Evolutionary conservation across 495 filamentous ascomycete genomes (phyloP).

Genomic region (Stereocaulon alpinum): DNA sequence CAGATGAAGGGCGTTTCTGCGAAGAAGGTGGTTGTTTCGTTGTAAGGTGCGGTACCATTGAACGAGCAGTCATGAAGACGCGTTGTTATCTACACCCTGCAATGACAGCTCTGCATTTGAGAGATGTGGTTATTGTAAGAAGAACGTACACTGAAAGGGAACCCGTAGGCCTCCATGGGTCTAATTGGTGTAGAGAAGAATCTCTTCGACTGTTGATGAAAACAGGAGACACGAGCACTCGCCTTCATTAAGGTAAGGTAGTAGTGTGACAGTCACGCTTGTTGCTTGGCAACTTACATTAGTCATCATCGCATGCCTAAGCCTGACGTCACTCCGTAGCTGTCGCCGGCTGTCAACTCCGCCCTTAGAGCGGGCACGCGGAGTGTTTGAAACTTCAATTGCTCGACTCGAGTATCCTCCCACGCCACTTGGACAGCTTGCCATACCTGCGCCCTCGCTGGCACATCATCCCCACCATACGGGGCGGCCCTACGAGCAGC

Average conservation of each 20-base stretch:
- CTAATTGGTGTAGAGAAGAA: no score
- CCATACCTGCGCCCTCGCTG: not conserved
- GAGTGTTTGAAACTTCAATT: not conserved
- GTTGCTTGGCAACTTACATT: no score
- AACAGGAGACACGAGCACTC: no score
- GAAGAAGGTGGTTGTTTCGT: slow-evolving; percentile 34
- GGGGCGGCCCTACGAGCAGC: not conserved
- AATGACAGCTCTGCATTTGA: no score
- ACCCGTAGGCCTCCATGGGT: no score
- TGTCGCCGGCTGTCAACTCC: not conserved
- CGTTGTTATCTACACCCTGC: no score
- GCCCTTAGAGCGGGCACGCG: not conserved
- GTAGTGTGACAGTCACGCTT: no score
- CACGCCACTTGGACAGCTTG: no score
- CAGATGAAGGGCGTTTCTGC: slow-evolving; percentile 35
- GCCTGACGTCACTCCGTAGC: not conserved
- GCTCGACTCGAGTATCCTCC: not conserved
- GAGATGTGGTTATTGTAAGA: not conserved
- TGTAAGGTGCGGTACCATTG: not conserved
- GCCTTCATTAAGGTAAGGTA: no score
- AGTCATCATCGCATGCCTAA: not conserved
- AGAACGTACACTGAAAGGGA: not conserved
- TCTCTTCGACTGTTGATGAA: no score
- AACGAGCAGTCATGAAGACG: no score
- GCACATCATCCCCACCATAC: not conserved